These are phyloP conservation scores for Centaurea solstitialis DNA, from an alignment of 129 eudicot species.

Conservation along the genomic window DNA sequence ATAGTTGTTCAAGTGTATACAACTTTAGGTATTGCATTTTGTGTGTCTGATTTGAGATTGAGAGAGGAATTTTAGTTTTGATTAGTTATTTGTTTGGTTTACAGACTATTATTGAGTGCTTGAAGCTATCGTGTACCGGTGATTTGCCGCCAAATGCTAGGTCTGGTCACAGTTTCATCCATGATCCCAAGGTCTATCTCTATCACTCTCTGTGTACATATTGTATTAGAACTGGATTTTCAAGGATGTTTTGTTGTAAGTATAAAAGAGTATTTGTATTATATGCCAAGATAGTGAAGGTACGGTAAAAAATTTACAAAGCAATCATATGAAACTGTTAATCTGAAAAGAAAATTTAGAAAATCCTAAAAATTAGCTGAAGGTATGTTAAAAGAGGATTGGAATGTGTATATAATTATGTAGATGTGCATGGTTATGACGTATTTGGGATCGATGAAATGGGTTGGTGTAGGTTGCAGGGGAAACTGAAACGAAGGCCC, in stretches of 20 bases:
- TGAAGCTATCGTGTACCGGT: conserved; percentile 93
- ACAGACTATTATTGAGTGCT: conserved; percentile 92
- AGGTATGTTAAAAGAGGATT: background rate
- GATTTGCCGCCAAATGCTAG: conserved; percentile 97
- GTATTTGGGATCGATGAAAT: background rate
- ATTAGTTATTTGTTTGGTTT: conserved; percentile 10
- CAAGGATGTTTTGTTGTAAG: background rate
- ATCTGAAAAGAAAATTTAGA: conserved; percentile 5
- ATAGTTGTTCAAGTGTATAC: background rate
- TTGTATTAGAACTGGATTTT: background rate
- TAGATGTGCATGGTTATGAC: conserved; percentile 12
- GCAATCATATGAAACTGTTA: background rate
- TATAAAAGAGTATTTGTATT: background rate
- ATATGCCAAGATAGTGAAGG: background rate
- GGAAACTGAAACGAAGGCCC: conserved; percentile 96
- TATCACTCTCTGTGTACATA: background rate
- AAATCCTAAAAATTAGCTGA: background rate
- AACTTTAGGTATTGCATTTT: background rate
- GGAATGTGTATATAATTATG: background rate
- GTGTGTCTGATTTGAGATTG: background rate
- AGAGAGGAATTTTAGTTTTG: conserved; percentile 2
- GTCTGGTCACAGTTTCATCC: conserved; percentile 94
- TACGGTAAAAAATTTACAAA: background rate
- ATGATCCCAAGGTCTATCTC: conserved; percentile 80
- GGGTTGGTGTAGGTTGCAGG: conserved; percentile 80